Evolutionary conservation across 345 rosid genomes (phyloP), one percentile per base, ranked within the genome.

Genomic region (Nephelium lappaceum): DNA sequence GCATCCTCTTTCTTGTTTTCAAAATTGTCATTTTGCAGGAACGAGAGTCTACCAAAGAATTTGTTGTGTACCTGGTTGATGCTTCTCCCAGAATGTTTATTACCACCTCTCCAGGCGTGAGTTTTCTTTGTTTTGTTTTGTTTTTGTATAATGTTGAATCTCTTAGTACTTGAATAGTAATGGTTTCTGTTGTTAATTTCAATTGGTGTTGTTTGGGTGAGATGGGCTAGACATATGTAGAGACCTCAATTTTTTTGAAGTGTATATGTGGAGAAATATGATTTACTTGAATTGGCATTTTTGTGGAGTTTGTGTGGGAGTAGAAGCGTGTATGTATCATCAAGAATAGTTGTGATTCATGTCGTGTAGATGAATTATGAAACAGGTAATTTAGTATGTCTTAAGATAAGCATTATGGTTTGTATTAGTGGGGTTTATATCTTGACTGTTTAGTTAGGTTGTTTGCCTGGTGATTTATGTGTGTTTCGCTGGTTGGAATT

Each of bases 61-160:
- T 90, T 65, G 86, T 83, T 45, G 97, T 94, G 65, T 91, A 89
- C 80, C 86, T 94, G 76, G 89, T 96, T 38, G 97, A 94, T 69
- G 97, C 97, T 84, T 93, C 98, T 72, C 97, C 97, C 70, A 93
- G 91, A 84, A 94, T 96, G 98, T 89, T 91, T 79, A 75, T 31
- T 70, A 65, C 92, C 25, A 86, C 86, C 67, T 88, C 80, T 73
- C 80, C 88, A 8, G 82, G 88, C 10, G 97, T 93, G 70, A 85
- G 93, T 86, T 2, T 36, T 15, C 38, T 70, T 27, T 21, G n/a
- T 51, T 61, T 67, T 27, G 16, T 61, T 8, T 31, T 58, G 27
- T 58, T 51, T 23, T 3, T 49, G 12, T n/a, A n/a, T 36, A 60
- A 16, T 18, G 24, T 67, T 67, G 24, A 67, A 38, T 4, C 24